These are phyloP conservation scores for Pueraria montana DNA, from an alignment of 306 rosid species.

Conservation along the genomic window DNA sequence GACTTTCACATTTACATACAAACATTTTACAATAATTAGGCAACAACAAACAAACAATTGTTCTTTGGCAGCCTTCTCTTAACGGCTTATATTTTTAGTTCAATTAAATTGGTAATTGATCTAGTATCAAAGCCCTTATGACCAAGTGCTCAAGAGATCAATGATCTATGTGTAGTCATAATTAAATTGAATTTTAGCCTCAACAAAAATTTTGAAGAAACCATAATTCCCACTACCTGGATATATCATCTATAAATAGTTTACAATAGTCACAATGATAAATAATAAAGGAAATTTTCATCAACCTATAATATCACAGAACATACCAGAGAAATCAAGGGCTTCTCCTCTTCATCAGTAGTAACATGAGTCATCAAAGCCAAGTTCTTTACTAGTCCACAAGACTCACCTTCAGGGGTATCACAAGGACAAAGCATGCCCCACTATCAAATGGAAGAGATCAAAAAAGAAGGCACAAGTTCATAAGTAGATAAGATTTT, in stretches of 20 bases:
- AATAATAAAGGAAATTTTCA: conserved; percentile 15
- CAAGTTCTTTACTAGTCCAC: conserved; percentile 95
- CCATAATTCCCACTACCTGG: conserved; percentile 11
- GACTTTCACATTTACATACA: background rate
- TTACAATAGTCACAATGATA: background rate
- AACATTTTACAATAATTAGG: background rate
- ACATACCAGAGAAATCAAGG: conserved; percentile 75
- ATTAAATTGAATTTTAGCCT: background rate
- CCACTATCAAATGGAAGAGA: conserved; percentile 67
- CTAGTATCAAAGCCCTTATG: background rate
- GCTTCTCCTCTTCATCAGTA: conserved; percentile 89
- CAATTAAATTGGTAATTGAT: background rate
- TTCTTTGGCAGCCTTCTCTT: background rate
- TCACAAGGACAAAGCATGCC: conserved; percentile 99
- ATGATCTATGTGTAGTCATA: background rate
- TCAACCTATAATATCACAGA: conserved; percentile 31
- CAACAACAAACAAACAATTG: background rate
- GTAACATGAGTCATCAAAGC: conserved; percentile 99
- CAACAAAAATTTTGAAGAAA: background rate
- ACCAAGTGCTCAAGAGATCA: background rate
- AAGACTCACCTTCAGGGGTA: conserved; percentile 97
- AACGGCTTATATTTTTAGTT: background rate
- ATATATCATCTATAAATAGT: conserved; percentile 13
- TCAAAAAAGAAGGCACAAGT: conserved; percentile 16
- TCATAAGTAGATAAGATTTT: conserved; percentile 1